phyloP scores from a whole-genome alignment of 148 eudicot species.

The Chenopodium berlandieri region DNA sequence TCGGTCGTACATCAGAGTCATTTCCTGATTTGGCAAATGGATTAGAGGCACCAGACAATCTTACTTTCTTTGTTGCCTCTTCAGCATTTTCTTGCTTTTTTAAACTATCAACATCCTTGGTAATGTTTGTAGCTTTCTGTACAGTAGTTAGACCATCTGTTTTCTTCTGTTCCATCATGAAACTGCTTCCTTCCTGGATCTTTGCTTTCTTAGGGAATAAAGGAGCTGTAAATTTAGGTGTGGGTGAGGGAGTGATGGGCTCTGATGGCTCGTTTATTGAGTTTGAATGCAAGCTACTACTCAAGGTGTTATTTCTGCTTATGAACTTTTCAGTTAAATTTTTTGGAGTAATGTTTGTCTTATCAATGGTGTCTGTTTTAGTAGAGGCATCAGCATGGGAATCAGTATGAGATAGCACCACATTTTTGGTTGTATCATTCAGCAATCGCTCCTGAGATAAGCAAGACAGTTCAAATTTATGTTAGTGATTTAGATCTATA shows the following conservation, averaged over 20 bases:
- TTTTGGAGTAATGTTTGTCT: slow-evolving; percentile 24
- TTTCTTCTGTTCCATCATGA: slow-evolving; percentile 33
- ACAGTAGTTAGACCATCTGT: slow-evolving; percentile 28
- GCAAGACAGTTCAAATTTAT: neutral
- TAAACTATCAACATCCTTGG: slow-evolving; percentile 29
- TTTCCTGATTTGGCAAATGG: slow-evolving; percentile 43
- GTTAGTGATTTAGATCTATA: neutral
- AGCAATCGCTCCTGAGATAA: slow-evolving; percentile 66
- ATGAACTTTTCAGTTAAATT: slow-evolving; percentile 17
- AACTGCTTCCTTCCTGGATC: slow-evolving; percentile 37
- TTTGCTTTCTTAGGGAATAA: slow-evolving; percentile 44
- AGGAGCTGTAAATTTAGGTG: slow-evolving; percentile 42
- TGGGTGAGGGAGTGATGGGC: slow-evolving; percentile 35
- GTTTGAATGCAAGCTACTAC: slow-evolving; percentile 34
- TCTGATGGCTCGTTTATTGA: slow-evolving; percentile 45
- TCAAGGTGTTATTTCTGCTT: slow-evolving; percentile 21
- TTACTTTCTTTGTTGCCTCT: slow-evolving; percentile 30
- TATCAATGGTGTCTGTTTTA: slow-evolving; percentile 20
- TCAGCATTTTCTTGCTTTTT: slow-evolving; percentile 27
- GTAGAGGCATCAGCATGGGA: slow-evolving; percentile 22
- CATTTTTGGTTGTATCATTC: slow-evolving; percentile 39
- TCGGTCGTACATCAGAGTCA: slow-evolving; percentile 35
- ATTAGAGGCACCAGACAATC: slow-evolving; percentile 46
- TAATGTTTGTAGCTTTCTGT: slow-evolving; percentile 26
- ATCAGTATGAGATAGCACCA: slow-evolving; percentile 22